These are phyloP conservation scores for Dendrobium catenatum DNA, from an alignment of 106 monocot genomes.

Conservation along the genomic window DNA sequence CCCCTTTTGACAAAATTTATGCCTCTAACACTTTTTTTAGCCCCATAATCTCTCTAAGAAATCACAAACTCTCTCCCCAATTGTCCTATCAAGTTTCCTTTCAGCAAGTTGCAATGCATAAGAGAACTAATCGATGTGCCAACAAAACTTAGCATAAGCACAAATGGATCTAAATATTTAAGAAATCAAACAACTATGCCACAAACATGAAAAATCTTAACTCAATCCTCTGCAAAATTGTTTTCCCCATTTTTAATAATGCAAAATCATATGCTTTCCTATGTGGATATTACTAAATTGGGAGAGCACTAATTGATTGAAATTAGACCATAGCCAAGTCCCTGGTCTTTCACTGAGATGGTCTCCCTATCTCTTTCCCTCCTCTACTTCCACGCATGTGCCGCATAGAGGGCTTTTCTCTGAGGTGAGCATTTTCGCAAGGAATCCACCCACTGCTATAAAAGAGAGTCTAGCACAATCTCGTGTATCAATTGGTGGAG, in stretches of 20 bases:
- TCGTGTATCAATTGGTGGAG: not conserved
- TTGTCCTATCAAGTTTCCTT: not conserved
- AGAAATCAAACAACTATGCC: not conserved
- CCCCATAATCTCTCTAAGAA: not conserved
- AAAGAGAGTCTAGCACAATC: not conserved
- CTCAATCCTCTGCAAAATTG: not conserved
- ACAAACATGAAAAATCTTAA: not conserved
- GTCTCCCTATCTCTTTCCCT: not conserved
- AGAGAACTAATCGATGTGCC: not conserved
- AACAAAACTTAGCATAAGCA: not conserved
- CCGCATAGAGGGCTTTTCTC: not conserved
- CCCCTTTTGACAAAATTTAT: not conserved
- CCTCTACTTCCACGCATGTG: not conserved
- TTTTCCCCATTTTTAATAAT: not conserved
- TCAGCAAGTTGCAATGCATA: not conserved
- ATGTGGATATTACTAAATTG: not conserved
- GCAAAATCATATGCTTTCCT: not conserved
- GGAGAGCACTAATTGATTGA: not conserved
- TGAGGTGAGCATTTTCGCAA: not conserved
- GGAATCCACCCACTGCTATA: not conserved
- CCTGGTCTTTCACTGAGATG: not conserved
- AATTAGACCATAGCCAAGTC: not conserved
- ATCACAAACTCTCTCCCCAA: not conserved
- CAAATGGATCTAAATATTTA: not conserved
- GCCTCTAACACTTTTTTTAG: not conserved